Evolutionary conservation across 75 land plant genomes (phyloP).

Genomic region (Adiantum capillusveneris): DNA sequence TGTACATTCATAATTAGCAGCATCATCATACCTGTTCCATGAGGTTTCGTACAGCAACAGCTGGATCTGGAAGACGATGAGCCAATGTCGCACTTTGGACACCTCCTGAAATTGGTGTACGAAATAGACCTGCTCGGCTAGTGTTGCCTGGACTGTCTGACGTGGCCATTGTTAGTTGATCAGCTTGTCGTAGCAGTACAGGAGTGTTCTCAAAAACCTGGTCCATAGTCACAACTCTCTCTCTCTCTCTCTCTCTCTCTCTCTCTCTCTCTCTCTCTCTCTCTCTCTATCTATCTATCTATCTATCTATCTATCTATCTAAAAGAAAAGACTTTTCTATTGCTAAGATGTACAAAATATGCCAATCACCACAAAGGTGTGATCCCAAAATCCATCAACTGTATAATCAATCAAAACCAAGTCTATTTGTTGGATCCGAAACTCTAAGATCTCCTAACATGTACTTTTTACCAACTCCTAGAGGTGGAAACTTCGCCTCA

Average conservation of each 20-base stretch:
- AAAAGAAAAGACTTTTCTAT: no score
- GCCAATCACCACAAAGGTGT: no score
- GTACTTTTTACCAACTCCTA: no score
- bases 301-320: no score
- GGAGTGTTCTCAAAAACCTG: background rate
- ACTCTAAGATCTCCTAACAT: no score
- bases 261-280: background rate
- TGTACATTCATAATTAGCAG: background rate
- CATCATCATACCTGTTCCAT: conserved; percentile 22
- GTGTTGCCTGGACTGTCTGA: background rate
- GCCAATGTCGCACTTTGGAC: conserved; percentile 36
- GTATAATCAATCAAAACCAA: no score
- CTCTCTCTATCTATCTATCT: background rate
- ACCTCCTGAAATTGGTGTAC: conserved; percentile 35
- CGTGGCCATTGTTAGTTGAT: no score
- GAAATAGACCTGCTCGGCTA: conserved; percentile 29
- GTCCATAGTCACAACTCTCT: background rate
- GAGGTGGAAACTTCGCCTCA: no score
- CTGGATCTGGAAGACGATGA: conserved; percentile 28
- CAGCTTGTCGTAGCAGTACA: background rate
- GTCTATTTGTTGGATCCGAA: no score
- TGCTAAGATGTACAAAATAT: no score
- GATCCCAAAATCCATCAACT: no score
- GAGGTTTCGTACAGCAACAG: conserved; percentile 36
- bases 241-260: background rate